phyloP scores from a whole-genome alignment of 1,284 basidiomycete genomes.

The Fomes fomentarius region DNA sequence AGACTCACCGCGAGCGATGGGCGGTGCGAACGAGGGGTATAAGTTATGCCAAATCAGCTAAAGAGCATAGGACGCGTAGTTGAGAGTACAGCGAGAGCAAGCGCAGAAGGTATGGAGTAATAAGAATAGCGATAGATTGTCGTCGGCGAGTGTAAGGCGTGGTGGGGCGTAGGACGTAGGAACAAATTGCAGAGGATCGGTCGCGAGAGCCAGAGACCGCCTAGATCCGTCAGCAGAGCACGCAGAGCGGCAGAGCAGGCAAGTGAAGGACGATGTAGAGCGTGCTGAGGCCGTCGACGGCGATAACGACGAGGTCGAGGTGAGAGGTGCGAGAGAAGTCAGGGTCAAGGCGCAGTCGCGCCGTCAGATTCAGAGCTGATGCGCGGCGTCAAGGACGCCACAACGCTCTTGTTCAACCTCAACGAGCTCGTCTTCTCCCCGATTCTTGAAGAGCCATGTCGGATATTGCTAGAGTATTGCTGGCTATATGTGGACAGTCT shows the following conservation, averaged over 20 bases:
- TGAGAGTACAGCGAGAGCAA: neutral
- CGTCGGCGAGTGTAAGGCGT: neutral
- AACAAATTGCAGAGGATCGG: conserved; percentile 6
- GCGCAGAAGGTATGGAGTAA: conserved; percentile 3
- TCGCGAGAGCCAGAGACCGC: neutral
- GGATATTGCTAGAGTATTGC: too few species aligned
- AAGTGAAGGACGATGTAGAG: neutral
- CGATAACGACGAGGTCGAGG: neutral
- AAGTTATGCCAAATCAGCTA: conserved; percentile 15
- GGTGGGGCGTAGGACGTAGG: conserved; percentile 16
- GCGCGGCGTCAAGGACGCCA: conserved; percentile 18
- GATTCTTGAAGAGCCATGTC: too few species aligned
- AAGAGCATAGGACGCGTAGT: conserved; percentile 2
- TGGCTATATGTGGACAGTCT: too few species aligned
- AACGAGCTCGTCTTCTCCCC: too few species aligned
- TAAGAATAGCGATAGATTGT: conserved; percentile 10
- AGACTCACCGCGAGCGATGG: conserved; percentile 13
- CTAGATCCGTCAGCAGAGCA: neutral
- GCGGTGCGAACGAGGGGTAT: conserved; percentile 5
- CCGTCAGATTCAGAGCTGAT: too few species aligned
- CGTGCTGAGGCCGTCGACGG: conserved; percentile 5
- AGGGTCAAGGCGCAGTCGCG: too few species aligned
- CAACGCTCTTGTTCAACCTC: conserved; percentile 11
- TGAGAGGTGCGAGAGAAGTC: too few species aligned
- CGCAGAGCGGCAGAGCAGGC: neutral